Conservation (phyloP, 78 protist genomes). For the Monosiga brevicollis region DNA sequence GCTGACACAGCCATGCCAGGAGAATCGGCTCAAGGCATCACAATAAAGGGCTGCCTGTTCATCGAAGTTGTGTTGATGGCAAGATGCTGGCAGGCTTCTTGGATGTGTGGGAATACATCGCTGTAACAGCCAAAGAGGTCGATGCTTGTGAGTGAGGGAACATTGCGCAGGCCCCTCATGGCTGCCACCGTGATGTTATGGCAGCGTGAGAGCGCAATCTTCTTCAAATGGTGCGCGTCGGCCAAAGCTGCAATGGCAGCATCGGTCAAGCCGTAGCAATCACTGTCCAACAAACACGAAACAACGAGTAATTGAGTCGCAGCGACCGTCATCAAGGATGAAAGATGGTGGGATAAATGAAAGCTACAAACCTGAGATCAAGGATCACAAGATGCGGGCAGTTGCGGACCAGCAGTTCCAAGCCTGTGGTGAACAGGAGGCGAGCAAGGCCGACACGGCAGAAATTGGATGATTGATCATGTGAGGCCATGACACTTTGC, state of each 20-base stretch:
- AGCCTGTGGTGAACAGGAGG: no score
- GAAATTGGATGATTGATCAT: no score
- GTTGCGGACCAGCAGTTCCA: background rate
- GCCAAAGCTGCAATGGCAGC: background rate
- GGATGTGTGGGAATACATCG: background rate
- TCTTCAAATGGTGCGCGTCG: background rate
- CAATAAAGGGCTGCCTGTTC: background rate
- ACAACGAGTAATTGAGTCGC: no score
- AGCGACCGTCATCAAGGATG: no score
- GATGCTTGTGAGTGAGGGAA: background rate
- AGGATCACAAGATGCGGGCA: background rate
- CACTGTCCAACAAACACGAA: no score
- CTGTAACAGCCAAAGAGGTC: background rate
- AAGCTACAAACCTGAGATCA: no score
- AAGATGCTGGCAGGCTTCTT: no score
- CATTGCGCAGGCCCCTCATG: background rate
- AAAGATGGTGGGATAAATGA: no score
- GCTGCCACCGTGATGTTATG: background rate
- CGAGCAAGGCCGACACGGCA: no score
- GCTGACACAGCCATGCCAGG: background rate
- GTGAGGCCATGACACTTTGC: no score
- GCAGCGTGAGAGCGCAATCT: background rate
- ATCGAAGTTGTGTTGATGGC: background rate
- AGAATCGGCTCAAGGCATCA: background rate
- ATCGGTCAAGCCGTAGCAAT: background rate